Evolutionary conservation across 768 basidiomycete species (phyloP).

Genomic region (Leccinum fibrillosum): DNA sequence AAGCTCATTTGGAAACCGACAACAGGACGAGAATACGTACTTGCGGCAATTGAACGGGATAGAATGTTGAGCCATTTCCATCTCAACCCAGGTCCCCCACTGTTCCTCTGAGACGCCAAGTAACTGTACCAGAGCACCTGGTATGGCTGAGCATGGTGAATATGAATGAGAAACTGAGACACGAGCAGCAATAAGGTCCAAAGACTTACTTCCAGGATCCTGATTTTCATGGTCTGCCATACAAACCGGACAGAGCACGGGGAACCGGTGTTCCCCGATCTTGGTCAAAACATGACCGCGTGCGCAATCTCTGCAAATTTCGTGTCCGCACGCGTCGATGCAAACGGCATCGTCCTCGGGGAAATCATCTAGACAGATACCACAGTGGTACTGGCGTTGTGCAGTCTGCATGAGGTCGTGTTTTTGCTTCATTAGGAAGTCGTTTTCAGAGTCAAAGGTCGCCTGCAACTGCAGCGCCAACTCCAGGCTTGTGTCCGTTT

Average conservation of each 20-base stretch:
- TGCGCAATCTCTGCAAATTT: conserved; percentile 53
- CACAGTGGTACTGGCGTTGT: conserved; percentile 47
- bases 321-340: conserved; percentile 46
- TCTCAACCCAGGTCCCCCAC: conserved; percentile 41
- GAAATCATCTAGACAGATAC: conserved; percentile 51
- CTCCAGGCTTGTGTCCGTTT: background rate
- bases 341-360: conserved; percentile 41
- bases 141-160: conserved; percentile 32
- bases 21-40: conserved; percentile 30
- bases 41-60: conserved; percentile 46
- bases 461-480: conserved; percentile 35
- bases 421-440: conserved; percentile 31
- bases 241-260: conserved; percentile 61
- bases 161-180: background rate
- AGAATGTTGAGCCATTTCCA: conserved; percentile 44
- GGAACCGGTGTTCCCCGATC: conserved; percentile 53
- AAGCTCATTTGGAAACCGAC: background rate
- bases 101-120: conserved; percentile 46
- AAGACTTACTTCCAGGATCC: conserved; percentile 30
- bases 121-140: conserved; percentile 34
- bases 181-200: background rate
- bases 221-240: conserved; percentile 30
- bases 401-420: conserved; percentile 24
- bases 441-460: conserved; percentile 41
- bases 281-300: conserved; percentile 41